Evolutionary conservation across 495 filamentous ascomycete species (phyloP).

Genomic region (Aspergillus asperescens): DNA sequence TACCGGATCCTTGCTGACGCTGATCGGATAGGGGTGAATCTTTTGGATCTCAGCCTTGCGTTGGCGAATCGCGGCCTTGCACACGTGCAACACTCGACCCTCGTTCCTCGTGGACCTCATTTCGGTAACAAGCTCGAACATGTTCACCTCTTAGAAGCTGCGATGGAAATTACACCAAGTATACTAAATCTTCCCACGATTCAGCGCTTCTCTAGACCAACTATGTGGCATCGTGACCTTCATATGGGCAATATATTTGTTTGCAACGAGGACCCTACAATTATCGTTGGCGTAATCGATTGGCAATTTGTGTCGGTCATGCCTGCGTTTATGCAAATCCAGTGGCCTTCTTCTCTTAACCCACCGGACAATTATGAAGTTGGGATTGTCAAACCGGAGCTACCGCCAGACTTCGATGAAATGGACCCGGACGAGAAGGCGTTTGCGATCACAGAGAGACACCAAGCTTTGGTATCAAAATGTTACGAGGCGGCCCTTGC

Average conservation of each 20-base stretch:
- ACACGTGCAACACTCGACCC: background rate
- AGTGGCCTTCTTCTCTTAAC: constrained; percentile 26
- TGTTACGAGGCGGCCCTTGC: constrained; percentile 25
- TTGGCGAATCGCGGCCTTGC: constrained; percentile 9
- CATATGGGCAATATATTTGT: constrained; percentile 35
- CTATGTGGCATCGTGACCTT: constrained; percentile 29
- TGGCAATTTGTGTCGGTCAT: constrained; percentile 23
- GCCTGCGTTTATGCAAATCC: constrained; percentile 27
- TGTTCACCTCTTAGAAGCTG: constrained; percentile 7
- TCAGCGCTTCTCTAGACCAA: constrained; percentile 14
- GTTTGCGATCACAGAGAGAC: constrained; percentile 21
- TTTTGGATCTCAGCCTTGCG: constrained; percentile 14
- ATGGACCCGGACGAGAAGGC: constrained; percentile 22
- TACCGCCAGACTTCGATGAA: constrained; percentile 22
- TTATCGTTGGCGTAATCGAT: constrained; percentile 23
- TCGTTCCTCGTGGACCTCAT: constrained; percentile 10
- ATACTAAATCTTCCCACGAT: no score
- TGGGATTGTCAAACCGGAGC: constrained; percentile 21
- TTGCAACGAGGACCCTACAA: constrained; percentile 16
- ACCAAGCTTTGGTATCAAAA: constrained; percentile 22
- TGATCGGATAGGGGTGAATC: constrained; percentile 12
- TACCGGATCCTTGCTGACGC: background rate
- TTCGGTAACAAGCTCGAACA: constrained; percentile 14
- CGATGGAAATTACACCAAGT: constrained; percentile 11
- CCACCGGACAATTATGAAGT: constrained; percentile 20